Evolutionary conservation across 768 basidiomycete genomes (phyloP).

Genomic region (Kwoniella bestiolae): DNA sequence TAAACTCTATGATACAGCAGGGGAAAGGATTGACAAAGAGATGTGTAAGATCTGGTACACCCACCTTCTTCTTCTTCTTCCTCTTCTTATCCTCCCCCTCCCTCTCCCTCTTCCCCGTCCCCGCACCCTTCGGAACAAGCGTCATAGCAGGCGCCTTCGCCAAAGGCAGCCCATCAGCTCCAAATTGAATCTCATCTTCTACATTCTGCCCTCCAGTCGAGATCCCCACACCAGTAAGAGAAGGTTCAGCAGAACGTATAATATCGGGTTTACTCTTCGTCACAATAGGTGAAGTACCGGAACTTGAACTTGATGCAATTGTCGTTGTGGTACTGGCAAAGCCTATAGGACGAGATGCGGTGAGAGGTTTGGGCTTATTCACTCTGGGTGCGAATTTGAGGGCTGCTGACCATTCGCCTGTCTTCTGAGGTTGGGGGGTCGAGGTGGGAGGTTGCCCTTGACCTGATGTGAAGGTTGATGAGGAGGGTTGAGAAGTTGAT

Average conservation of each 20-base stretch:
- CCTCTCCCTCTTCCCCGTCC: conserved; percentile 27
- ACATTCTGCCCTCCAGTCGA: neutral
- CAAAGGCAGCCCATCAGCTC: conserved; percentile 47
- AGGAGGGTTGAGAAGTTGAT: neutral
- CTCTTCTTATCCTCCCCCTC: conserved; percentile 32
- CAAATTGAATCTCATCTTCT: conserved; percentile 35
- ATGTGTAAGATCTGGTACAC: too few relatives aligned
- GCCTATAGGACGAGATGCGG: conserved; percentile 22
- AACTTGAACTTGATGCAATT: neutral
- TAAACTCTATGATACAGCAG: neutral
- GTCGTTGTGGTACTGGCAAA: conserved; percentile 12
- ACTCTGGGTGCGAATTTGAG: conserved; percentile 54
- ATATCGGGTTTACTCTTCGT: conserved; percentile 21
- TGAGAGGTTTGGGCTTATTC: conserved; percentile 31
- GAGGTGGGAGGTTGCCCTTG: neutral
- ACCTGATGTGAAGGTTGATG: conserved; percentile 7
- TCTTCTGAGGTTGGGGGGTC: neutral
- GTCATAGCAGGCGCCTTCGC: conserved; percentile 55
- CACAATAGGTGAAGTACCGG: neutral
- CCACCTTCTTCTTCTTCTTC: conserved; percentile 53
- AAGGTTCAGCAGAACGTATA: conserved; percentile 28
- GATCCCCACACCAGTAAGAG: conserved; percentile 1
- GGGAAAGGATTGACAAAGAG: neutral
- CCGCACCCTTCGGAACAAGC: conserved; percentile 29
- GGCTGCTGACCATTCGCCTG: conserved; percentile 47